phyloP scores from a whole-genome alignment of 768 basidiomycete genomes.

The Mycena maculata region DNA sequence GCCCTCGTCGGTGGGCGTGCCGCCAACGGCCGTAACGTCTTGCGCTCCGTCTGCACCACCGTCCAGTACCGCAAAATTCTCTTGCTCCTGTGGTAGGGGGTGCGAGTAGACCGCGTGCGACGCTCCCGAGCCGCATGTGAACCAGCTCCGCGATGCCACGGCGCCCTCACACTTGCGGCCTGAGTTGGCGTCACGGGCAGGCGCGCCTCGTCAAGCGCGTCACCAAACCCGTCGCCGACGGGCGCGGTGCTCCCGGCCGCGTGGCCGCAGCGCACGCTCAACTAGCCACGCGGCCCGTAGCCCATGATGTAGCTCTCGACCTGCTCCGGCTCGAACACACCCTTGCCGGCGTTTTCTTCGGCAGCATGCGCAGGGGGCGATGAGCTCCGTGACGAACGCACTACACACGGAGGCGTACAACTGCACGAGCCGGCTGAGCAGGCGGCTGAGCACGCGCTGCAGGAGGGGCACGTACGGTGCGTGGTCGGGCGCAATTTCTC shows the following conservation, averaged over 20 bases:
- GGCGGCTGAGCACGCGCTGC: slow-evolving; percentile 89
- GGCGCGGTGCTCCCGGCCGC: slow-evolving; percentile 87
- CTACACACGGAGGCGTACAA: slow-evolving; percentile 92
- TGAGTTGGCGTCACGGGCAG: slow-evolving; percentile 39
- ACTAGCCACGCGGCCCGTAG: slow-evolving; percentile 87
- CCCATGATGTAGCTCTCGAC: slow-evolving; percentile 95
- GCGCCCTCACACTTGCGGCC: slow-evolving; percentile 40
- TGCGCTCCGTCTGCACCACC: slow-evolving; percentile 79
- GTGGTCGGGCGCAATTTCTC: slow-evolving; percentile 77
- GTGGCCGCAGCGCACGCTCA: slow-evolving; percentile 90
- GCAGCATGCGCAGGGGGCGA: slow-evolving; percentile 72
- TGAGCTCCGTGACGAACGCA: slow-evolving; percentile 79
- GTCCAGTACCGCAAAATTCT: slow-evolving; percentile 67
- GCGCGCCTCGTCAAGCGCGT: slow-evolving; percentile 51
- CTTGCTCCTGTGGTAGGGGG: slow-evolving; percentile 58
- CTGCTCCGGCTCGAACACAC: slow-evolving; percentile 74
- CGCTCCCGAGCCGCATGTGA: slow-evolving; percentile 80
- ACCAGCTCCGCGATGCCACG: slow-evolving; percentile 76
- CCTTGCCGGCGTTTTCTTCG: slow-evolving; percentile 37
- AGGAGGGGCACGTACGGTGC: slow-evolving; percentile 90
- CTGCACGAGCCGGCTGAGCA: slow-evolving; percentile 91
- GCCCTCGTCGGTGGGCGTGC: no score
- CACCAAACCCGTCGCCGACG: slow-evolving; percentile 76
- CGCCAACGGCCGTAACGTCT: slow-evolving; percentile 80
- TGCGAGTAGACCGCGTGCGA: slow-evolving; percentile 79